Conservation (phyloP, 1,284 basidiomycete genomes). For the Ustilago cynodontis region DNA sequence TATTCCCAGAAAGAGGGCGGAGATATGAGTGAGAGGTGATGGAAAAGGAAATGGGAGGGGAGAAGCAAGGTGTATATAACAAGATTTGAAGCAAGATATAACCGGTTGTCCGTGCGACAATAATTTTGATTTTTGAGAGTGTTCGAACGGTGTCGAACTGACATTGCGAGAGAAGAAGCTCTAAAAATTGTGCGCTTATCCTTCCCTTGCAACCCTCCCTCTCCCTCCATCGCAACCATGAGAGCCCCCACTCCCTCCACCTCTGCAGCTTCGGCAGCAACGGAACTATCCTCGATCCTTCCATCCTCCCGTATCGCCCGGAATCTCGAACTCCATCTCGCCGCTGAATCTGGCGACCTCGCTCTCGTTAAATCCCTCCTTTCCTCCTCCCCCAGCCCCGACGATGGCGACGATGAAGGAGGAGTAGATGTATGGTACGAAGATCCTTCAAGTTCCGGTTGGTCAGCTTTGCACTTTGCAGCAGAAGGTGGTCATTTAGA, state of each 20-base stretch:
- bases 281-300: conserved; percentile 27
- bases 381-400: conserved; percentile 16
- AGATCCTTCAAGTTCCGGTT: conserved; percentile 75
- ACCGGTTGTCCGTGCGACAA: background rate
- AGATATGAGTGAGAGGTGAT: background rate
- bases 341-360: conserved; percentile 51
- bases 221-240: background rate
- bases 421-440: conserved; percentile 84
- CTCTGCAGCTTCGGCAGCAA: conserved; percentile 11
- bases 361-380: conserved; percentile 43
- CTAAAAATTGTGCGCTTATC: background rate
- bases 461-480: conserved; percentile 88
- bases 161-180: too few species aligned
- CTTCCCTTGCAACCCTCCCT: background rate
- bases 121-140: background rate
- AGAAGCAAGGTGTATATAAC: background rate
- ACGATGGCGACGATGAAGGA: conserved; percentile 6
- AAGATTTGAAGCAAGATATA: background rate
- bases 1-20: too few species aligned
- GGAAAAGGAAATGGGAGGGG: background rate
- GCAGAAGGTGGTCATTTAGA: conserved; percentile 79
- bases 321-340: conserved; percentile 56
- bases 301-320: conserved; percentile 44
- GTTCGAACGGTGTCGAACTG: too few species aligned
- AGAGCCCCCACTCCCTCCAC: conserved; percentile 8